Conservation (phyloP, 192 early-diverging fungal genomes). For the Backusella mclennaniae region DNA sequence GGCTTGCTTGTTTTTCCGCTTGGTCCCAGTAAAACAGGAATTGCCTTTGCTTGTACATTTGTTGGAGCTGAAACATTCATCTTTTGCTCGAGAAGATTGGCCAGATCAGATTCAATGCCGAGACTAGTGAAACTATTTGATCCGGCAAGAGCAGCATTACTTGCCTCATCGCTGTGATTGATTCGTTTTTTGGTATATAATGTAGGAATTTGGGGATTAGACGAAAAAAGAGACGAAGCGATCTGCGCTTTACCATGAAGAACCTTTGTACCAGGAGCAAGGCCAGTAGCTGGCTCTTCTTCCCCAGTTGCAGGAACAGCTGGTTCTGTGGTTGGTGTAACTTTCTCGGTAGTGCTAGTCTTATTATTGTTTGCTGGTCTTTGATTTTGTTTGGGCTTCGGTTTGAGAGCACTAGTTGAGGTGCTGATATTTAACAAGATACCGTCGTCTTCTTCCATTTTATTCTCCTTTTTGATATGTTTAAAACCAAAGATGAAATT, state of each 20-base stretch:
- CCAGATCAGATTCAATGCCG: slow-evolving; percentile 74
- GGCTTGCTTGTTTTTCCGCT: slow-evolving; percentile 36
- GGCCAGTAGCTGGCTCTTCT: slow-evolving; percentile 19
- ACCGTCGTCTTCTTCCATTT: slow-evolving; percentile 74
- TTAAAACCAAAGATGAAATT: neutral
- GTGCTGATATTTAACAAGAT: slow-evolving; percentile 64
- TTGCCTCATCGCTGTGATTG: slow-evolving; percentile 36
- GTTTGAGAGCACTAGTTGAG: slow-evolving; percentile 17
- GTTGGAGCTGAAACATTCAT: slow-evolving; percentile 82
- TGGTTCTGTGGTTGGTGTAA: neutral
- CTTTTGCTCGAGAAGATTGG: slow-evolving; percentile 65
- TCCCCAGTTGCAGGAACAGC: slow-evolving; percentile 7
- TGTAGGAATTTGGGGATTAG: slow-evolving; percentile 57
- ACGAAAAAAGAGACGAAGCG: slow-evolving; percentile 81
- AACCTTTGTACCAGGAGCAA: slow-evolving; percentile 25
- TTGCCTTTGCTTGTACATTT: slow-evolving; percentile 81
- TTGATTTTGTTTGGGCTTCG: slow-evolving; percentile 27
- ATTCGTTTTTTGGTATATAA: slow-evolving; percentile 8
- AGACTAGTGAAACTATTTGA: slow-evolving; percentile 69
- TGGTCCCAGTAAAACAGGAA: slow-evolving; percentile 70
- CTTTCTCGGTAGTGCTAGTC: slow-evolving; percentile 16
- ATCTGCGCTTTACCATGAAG: slow-evolving; percentile 63
- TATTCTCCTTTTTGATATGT: slow-evolving; percentile 3
- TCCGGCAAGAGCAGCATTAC: slow-evolving; percentile 50
- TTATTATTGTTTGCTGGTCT: slow-evolving; percentile 37